Conservation (phyloP, 2,329 filamentous ascomycete species). For the Colletotrichum brevisporum region DNA sequence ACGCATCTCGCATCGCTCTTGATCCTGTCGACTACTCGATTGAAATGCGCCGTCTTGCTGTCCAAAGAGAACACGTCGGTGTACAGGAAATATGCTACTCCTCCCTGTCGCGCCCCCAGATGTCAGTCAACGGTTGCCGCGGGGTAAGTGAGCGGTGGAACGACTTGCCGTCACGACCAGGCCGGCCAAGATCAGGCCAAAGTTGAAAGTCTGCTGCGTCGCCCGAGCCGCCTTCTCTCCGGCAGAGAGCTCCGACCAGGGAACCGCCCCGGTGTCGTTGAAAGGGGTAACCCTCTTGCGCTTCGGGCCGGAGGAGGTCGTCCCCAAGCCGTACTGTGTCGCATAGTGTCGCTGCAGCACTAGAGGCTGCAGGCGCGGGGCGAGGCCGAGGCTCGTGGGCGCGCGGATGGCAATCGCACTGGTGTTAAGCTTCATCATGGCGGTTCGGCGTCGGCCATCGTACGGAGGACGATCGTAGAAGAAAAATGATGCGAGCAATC, state of each 20-base stretch:
- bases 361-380: slow-evolving; percentile 52
- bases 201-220: slow-evolving; percentile 92
- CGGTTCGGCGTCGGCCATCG: slow-evolving; percentile 56
- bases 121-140: slow-evolving; percentile 21
- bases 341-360: slow-evolving; percentile 67
- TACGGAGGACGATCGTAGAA: slow-evolving; percentile 41
- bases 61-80: slow-evolving; percentile 87
- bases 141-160: slow-evolving; percentile 6
- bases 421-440: slow-evolving; percentile 63
- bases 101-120: slow-evolving; percentile 65
- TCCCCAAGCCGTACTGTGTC: slow-evolving; percentile 65
- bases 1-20: slow-evolving; percentile 79
- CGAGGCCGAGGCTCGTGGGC: slow-evolving; percentile 43
- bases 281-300: slow-evolving; percentile 84
- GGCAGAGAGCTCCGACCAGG: slow-evolving; percentile 82
- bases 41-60: slow-evolving; percentile 90
- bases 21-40: slow-evolving; percentile 85
- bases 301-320: slow-evolving; percentile 59
- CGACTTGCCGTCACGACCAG: slow-evolving; percentile 78
- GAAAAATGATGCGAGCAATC: background rate
- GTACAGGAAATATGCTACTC: slow-evolving; percentile 84
- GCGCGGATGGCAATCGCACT: slow-evolving; percentile 54
- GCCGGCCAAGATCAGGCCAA: slow-evolving; percentile 82
- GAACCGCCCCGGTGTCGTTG: slow-evolving; percentile 86
- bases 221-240: slow-evolving; percentile 86